A percentile compares a stretch with the other conserved stretches of the same genome.
phyloP scores from a whole-genome alignment of 1,284 basidiomycete genomes.

The Cryptococcus jaspeensis region DNA sequence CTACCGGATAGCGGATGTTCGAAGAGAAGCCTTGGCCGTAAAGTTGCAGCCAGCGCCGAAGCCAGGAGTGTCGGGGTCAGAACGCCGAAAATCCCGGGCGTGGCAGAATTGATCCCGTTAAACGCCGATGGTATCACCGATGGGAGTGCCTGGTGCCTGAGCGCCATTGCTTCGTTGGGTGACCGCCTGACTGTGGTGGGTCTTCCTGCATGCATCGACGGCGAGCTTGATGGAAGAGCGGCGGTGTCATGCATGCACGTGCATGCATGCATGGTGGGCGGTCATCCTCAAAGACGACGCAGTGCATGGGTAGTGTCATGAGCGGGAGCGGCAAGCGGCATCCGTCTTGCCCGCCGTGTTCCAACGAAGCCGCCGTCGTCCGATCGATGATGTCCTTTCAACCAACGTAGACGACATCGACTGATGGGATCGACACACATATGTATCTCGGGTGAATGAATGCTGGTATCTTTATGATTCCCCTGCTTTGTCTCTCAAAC shows the following conservation, averaged over 20 bases:
- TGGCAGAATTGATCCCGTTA: background rate
- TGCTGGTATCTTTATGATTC: too few species aligned
- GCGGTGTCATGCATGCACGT: background rate
- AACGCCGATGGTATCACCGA: background rate
- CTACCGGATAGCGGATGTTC: constrained; percentile 10
- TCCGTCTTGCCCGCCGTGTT: background rate
- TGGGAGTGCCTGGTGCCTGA: background rate
- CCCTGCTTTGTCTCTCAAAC: too few species aligned
- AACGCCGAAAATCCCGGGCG: too few species aligned
- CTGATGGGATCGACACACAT: too few species aligned
- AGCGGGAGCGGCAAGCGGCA: too few species aligned
- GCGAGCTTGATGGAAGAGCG: background rate
- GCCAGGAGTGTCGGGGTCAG: background rate
- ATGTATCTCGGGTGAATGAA: too few species aligned
- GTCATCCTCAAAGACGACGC: too few species aligned
- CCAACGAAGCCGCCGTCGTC: background rate
- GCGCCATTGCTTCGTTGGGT: background rate
- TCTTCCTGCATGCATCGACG: background rate
- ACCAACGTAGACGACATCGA: background rate
- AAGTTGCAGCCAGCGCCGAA: background rate
- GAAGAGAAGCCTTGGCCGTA: constrained; percentile 2
- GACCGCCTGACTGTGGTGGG: too few species aligned
- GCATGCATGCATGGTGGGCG: too few species aligned
- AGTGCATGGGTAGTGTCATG: too few species aligned
- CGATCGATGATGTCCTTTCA: background rate